These are phyloP conservation scores for Dactylellina cionopaga DNA, from an alignment of 2,329 filamentous ascomycete species.

Conservation along the genomic window DNA sequence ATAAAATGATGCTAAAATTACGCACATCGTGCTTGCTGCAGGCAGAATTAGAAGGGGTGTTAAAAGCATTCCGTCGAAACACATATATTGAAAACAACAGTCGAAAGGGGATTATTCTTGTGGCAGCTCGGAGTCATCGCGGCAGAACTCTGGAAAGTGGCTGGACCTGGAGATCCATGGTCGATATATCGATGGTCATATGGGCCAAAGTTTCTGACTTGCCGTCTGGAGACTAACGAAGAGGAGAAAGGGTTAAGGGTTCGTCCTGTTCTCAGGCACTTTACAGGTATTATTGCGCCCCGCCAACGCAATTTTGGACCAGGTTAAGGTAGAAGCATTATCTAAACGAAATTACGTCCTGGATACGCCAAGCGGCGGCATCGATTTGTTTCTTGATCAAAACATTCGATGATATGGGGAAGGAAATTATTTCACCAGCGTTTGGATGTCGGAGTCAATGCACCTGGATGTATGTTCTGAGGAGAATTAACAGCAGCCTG, in stretches of 20 bases:
- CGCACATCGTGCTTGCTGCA: slow-evolving; percentile 22
- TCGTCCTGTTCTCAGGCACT: slow-evolving; percentile 16
- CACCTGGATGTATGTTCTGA: background rate
- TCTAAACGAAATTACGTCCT: slow-evolving; percentile 47
- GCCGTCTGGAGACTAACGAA: slow-evolving; percentile 23
- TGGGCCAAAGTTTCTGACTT: slow-evolving; percentile 30
- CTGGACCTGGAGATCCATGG: slow-evolving; percentile 34
- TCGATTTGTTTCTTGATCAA: slow-evolving; percentile 24
- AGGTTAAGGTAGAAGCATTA: slow-evolving; percentile 23
- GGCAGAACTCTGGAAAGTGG: slow-evolving; percentile 46
- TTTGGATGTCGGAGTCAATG: slow-evolving; percentile 1
- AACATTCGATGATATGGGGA: slow-evolving; percentile 23
- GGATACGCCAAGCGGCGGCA: slow-evolving; percentile 48
- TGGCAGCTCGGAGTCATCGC: slow-evolving; percentile 44
- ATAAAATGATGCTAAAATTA: slow-evolving; percentile 41
- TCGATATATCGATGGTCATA: slow-evolving; percentile 42
- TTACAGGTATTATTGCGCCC: slow-evolving; percentile 46
- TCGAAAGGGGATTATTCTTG: slow-evolving; percentile 9
- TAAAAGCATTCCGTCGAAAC: slow-evolving; percentile 27
- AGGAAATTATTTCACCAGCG: slow-evolving; percentile 3
- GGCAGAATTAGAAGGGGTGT: slow-evolving; percentile 25
- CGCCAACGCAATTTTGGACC: slow-evolving; percentile 44
- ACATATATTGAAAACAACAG: slow-evolving; percentile 14
- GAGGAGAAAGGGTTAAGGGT: slow-evolving; percentile 28
- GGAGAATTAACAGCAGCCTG: background rate